Base-by-base conservation (phyloP, 768 basidiomycete species). In the Macrolepiota dolichaula region DNA sequence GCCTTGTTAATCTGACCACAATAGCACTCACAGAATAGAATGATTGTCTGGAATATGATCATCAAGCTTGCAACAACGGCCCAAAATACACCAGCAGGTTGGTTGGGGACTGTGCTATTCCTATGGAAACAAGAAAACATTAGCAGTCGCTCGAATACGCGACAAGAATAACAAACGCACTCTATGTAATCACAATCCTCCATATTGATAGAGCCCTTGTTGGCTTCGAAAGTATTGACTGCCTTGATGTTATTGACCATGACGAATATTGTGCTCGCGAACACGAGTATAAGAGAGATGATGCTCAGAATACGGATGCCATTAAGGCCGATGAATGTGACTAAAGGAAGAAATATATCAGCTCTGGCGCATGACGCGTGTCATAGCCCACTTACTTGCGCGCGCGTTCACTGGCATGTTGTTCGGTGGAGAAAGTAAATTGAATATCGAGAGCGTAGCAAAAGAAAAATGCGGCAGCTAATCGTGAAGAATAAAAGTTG, bases 51-150 rank as follows among this genome's bases (percentile, higher is more conserved):
- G 74, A 90, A 87, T 59, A 92, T 80, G 73, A 95, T 91, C 69
- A 96, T 81, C n/a, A 96, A 75, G 47, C 89, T 85, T 67, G 92
- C 88, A 61, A 95, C 80, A 49, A 95, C 85, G 2, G 92, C 89
- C 92, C 94, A 97, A 74, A 97, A 96, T 24, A 87, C 85, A 27
- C 95, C 95, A 6, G 92, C 95, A 50, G 93, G 79, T 72, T 96
- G 94, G 74, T 94, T 93, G 2, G 94, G 94, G n/a, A 97, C 91
- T 0, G 93, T 92, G 73, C 88, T 91, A 56, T 88, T 84, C 67
- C 80, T 85, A 62, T 12, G 55, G 52, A 51, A 15, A 10, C n/a
- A 17, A 44, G 5, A 44, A 17, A 36, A 52, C 12, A 36, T 62
- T 40, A 66, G 38, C 27, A 40, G 10, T 15, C 22, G 13, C 38